Evolutionary conservation across 306 rosid genomes (phyloP).

Genomic region (Potentilla sterilis): DNA sequence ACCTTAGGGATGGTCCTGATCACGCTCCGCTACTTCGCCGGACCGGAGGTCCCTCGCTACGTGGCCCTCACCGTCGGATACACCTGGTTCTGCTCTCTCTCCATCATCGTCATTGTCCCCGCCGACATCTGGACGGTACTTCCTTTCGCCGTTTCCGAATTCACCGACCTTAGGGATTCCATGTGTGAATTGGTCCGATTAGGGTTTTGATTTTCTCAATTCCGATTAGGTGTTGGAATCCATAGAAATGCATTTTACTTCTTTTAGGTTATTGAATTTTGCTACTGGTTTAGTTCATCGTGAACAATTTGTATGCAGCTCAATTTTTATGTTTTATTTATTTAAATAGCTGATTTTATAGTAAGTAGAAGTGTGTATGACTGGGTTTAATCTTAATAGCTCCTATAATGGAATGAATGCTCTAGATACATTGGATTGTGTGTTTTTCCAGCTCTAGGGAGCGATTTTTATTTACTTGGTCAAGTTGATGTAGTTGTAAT

Average conservation of each 20-base stretch:
- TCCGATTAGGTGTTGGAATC: background rate
- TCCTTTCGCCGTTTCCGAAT: background rate
- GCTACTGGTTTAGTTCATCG: background rate
- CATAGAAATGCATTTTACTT: background rate
- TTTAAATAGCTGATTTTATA: background rate
- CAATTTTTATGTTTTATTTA: background rate
- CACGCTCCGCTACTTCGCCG: constrained; percentile 80
- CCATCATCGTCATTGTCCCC: constrained; percentile 96
- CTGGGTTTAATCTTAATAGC: background rate
- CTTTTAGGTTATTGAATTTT: background rate
- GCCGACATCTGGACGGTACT: constrained; percentile 97
- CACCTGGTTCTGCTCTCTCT: constrained; percentile 89
- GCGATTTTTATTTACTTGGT: background rate
- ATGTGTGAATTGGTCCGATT: background rate
- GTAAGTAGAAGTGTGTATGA: background rate
- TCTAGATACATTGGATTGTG: background rate
- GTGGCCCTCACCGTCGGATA: constrained; percentile 90
- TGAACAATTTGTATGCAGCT: background rate
- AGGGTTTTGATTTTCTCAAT: background rate
- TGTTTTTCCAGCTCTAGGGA: background rate
- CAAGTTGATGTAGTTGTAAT: background rate
- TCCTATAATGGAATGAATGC: background rate
- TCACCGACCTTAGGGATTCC: background rate
- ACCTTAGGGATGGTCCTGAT: constrained; percentile 80
- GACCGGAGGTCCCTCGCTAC: constrained; percentile 83